Base-by-base conservation (phyloP, 2,329 filamentous ascomycete genomes). In the Cordyceps tenuipes region DNA sequence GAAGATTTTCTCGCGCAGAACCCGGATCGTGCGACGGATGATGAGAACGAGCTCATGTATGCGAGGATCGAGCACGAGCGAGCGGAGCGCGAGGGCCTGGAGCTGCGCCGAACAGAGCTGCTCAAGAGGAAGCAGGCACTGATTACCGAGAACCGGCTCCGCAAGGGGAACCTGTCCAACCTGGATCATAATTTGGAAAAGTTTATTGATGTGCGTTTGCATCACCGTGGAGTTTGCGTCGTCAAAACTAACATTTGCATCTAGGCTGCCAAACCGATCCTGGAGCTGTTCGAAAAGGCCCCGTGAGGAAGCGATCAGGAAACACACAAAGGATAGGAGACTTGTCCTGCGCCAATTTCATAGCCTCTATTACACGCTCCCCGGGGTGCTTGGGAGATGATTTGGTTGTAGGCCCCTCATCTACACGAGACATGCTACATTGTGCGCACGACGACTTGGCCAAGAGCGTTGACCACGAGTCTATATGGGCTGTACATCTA, bases 61-160 rank as follows among this genome's bases (percentile, higher is more conserved):
- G 90, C 90, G 48, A 86, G 93, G 29, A 96, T 99, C 70, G 88
- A 94, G 64, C 89, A 97, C 70, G 94, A 99, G 76, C 85, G 91
- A 66, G 82, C 83, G 13, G 91, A 95, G 70, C 86, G 94, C 43
- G 87, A 96, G 73, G 85, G 86, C 47, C 77, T 97, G 34, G 94
- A 99, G 73, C 88, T 91, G 72, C 86, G 91, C 67, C 82, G 92
- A 55, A 87, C 91, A 71, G 87, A 88, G 65, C 78, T 92, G 2
- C 75, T 91, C 50, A 91, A 82, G 69, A 75, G 80, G 57, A 85
- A 85, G 67, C 80, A 82, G 65, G 84, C 84, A 71, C 77, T 85
- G 53, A 84, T 83, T 56, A 77, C 81, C 1, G 82, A 85, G 71
- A 97, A 97, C 71, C 96, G 95, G 76, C 91, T 91, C 75, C 84